Conservation (phyloP, 2,329 filamentous ascomycete genomes). For the Beauveria caledonica region DNA sequence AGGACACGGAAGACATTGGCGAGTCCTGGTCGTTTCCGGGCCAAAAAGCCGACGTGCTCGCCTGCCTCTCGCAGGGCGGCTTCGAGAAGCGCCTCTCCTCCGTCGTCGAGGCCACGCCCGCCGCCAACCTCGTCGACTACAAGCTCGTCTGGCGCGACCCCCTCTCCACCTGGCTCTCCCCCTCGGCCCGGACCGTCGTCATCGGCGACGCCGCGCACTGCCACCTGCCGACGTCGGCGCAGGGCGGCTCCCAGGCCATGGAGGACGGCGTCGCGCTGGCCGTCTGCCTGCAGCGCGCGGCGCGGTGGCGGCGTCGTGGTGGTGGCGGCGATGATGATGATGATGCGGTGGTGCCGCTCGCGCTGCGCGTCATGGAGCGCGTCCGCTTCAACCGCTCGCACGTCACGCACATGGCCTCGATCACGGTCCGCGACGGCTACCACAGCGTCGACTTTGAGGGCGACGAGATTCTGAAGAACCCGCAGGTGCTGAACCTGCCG, state of each 20-base stretch:
- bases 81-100: not conserved
- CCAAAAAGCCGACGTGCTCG: not conserved
- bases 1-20: not conserved
- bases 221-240: conserved; percentile 31
- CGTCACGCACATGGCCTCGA: not conserved
- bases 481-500: not conserved
- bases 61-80: not conserved
- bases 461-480: not conserved
- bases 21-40: not conserved
- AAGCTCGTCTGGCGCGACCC: not conserved
- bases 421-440: not conserved
- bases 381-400: not conserved
- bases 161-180: conserved; percentile 21
- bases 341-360: too few species aligned
- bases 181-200: conserved; percentile 25
- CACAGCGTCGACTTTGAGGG: not conserved
- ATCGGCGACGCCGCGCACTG: conserved; percentile 35
- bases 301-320: too few species aligned
- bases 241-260: conserved; percentile 32
- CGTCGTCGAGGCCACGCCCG: not conserved
- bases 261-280: conserved; percentile 34
- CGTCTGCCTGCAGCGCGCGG: conserved; percentile 22
- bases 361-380: not conserved
- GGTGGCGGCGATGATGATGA: too few species aligned
- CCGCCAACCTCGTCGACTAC: not conserved